Percentiles rank a stretch among this genome's conserved stretches.
These are phyloP conservation scores for Leucocoprinus birnbaumii DNA, from an alignment of 768 basidiomycete genomes.

Conservation along the genomic window DNA sequence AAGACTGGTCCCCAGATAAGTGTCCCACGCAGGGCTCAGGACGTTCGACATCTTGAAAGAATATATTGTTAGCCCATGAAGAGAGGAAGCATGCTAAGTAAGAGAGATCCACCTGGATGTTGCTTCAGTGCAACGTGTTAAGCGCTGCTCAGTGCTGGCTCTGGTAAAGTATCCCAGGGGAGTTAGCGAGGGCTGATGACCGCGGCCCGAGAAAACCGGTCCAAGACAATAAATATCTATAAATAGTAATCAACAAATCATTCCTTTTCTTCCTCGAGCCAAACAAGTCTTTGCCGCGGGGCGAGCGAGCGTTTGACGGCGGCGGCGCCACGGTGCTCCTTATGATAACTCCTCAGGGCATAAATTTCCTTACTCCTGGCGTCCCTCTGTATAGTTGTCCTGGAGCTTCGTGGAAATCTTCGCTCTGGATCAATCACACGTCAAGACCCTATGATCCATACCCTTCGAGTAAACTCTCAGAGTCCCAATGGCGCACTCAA, in stretches of 20 bases:
- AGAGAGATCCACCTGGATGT: neutral
- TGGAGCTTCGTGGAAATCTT: no score
- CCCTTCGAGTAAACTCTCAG: no score
- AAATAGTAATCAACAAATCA: no score
- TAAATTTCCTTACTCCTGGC: neutral
- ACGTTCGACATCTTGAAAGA: constrained; percentile 7
- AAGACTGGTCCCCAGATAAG: constrained; percentile 4
- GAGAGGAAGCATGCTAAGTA: neutral
- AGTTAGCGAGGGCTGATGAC: no score
- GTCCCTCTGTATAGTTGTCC: no score
- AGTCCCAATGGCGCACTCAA: no score
- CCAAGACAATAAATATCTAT: no score
- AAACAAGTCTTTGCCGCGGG: neutral
- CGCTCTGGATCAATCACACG: neutral
- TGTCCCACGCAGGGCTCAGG: neutral
- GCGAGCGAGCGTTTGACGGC: neutral
- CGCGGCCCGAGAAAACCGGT: neutral
- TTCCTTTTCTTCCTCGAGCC: neutral
- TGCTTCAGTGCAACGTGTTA: neutral
- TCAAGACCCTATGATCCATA: neutral
- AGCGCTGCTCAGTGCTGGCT: no score
- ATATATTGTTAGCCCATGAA: no score
- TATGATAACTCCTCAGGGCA: neutral
- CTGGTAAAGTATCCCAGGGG: no score
- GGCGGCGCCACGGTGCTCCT: neutral